Evolutionary conservation across 345 rosid genomes (phyloP), one percentile per base, ranked within the genome.

Genomic region (Eucalyptus tenuipes): DNA sequence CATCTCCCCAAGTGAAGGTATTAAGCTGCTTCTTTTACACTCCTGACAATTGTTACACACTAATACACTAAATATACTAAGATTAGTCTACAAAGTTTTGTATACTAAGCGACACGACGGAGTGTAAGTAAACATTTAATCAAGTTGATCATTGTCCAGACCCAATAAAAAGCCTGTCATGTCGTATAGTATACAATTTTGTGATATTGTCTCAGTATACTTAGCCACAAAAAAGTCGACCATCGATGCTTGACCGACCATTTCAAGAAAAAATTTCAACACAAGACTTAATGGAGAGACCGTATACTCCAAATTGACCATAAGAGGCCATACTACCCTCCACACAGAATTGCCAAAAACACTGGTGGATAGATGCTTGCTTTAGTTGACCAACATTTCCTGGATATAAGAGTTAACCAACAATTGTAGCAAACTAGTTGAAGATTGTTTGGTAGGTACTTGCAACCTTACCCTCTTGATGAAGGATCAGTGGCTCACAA

Each of bases 401-500:
- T 29, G 4, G 4, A 27, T 3, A 61, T 61, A 61, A 61, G 33
- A 61, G 31, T 27, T 13, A 61, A 61, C 31, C 6, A 61, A 29
- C 68, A 61, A 61, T 27, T 29, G 33, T 13, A 61, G 33, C 68
- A 61, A 27, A 61, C 13, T 61, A 29, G 31, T 61, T 61, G 68
- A 59, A 59, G 31, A 29, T 59, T 13, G 31, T 61, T 61, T 61
- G 33, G 31, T 61, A 27, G 68, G 33, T 89, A 96, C 99, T 8
- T 96, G 99, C 81, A 94, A 93, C 85, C 96, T 97, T 66, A 96
- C 98, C 33, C 90, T 96, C 91, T 98, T 98, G 49, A 95, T 96
- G 97, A 97, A 97, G 91, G 97, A 94, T 89, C 96, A 95, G 24
- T 96, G 98, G 99, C 94, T 97, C 40, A 95, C 96, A 40, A 91